These are phyloP conservation scores for Aspergillus sojae DNA, from an alignment of 2,329 filamentous ascomycete genomes.

Conservation along the genomic window DNA sequence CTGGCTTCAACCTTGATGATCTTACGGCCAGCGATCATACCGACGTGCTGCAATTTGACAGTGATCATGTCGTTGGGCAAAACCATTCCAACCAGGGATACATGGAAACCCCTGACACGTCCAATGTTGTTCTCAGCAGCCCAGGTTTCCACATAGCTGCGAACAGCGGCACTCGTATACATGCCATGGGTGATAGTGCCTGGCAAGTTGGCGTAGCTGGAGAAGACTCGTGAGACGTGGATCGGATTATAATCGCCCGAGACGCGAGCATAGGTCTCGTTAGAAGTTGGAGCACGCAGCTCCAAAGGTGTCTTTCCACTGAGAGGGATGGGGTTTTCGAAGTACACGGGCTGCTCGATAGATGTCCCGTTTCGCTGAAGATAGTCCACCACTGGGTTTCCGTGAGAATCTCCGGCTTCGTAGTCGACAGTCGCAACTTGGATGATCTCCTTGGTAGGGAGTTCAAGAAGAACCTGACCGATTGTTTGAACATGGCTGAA, in stretches of 20 bases:
- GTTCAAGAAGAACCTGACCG: conserved; percentile 88
- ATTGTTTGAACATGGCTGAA: conserved; percentile 91
- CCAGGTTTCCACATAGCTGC: conserved; percentile 97
- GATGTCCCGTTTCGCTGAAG: conserved; percentile 86
- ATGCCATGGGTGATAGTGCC: conserved; percentile 99
- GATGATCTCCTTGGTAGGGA: conserved; percentile 95
- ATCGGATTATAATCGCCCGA: conserved; percentile 99
- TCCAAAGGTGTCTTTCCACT: conserved; percentile 88
- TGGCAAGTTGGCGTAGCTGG: conserved; percentile 90
- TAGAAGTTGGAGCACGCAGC: conserved; percentile 88
- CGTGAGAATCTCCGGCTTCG: conserved; percentile 84
- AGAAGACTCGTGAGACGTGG: conserved; percentile 95
- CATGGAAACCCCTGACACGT: conserved; percentile 95
- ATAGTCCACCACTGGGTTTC: conserved; percentile 96
- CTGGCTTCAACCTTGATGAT: conserved; percentile 98
- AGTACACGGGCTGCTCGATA: conserved; percentile 94
- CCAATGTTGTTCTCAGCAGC: conserved; percentile 98
- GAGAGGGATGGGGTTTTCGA: conserved; percentile 95
- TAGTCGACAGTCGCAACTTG: conserved; percentile 98
- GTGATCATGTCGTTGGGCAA: conserved; percentile 93
- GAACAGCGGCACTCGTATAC: conserved; percentile 97
- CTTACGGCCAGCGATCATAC: conserved; percentile 97
- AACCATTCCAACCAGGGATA: conserved; percentile 97
- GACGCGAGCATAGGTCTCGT: conserved; percentile 96
- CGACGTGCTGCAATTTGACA: conserved; percentile 93